These are phyloP conservation scores for Clonostachys sp. DNA, from an alignment of 2,329 filamentous ascomycete species.

Conservation along the genomic window DNA sequence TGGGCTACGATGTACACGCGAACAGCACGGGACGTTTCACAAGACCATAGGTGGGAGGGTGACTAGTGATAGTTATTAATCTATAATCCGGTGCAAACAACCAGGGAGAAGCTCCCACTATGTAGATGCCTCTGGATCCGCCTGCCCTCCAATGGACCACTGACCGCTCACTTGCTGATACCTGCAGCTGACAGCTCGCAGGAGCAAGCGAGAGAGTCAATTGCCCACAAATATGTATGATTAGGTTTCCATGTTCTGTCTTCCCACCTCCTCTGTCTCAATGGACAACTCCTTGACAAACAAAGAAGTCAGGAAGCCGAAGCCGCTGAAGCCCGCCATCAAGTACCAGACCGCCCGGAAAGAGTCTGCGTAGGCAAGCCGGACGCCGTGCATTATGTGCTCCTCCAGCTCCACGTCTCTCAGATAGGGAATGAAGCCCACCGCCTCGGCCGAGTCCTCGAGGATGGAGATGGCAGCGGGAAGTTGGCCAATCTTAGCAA, in stretches of 20 bases:
- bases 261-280: background rate
- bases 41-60: background rate
- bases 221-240: background rate
- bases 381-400: background rate
- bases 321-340: background rate
- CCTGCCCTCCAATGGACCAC: background rate
- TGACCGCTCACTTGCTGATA: background rate
- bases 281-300: background rate
- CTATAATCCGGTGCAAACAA: background rate
- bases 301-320: background rate
- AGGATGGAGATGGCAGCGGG: constrained; percentile 4
- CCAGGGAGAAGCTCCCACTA: background rate
- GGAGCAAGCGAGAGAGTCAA: background rate
- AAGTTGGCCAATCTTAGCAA: constrained; percentile 5
- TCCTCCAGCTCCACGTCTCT: background rate
- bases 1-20: background rate
- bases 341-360: background rate
- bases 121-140: background rate
- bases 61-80: background rate
- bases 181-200: background rate
- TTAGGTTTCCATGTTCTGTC: background rate
- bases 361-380: background rate
- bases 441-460: constrained; percentile 7
- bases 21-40: background rate
- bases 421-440: constrained; percentile 8